Conservation (phyloP, 2,329 filamentous ascomycete genomes). For the Monosporascus sp. region DNA sequence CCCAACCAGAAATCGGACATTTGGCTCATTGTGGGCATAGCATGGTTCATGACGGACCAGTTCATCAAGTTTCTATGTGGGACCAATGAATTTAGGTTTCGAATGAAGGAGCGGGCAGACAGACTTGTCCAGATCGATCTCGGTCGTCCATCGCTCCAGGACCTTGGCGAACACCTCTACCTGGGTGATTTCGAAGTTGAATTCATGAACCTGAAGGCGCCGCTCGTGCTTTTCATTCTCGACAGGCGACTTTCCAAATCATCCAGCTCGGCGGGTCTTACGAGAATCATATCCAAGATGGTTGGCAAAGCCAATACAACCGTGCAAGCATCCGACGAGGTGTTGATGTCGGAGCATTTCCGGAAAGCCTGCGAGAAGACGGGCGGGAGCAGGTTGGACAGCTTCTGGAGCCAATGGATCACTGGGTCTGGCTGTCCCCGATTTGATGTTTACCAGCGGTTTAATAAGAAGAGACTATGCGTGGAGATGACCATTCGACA, state of each 20-base stretch:
- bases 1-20: conserved; percentile 74
- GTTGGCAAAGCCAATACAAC: conserved; percentile 77
- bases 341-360: conserved; percentile 72
- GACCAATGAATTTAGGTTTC: conserved; percentile 90
- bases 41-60: conserved; percentile 90
- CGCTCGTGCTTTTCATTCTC: conserved; percentile 86
- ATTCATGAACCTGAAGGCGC: conserved; percentile 86
- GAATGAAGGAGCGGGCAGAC: conserved; percentile 81
- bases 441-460: conserved; percentile 80
- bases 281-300: conserved; percentile 78
- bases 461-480: conserved; percentile 96
- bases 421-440: conserved; percentile 81
- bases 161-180: conserved; percentile 71
- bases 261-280: conserved; percentile 76
- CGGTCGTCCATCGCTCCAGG: conserved; percentile 73
- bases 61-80: conserved; percentile 89
- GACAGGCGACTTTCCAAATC: conserved; percentile 88
- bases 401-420: conserved; percentile 93
- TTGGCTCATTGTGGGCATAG: conserved; percentile 86
- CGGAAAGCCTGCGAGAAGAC: conserved; percentile 81
- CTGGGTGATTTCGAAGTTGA: conserved; percentile 82
- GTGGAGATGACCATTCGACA: conserved; percentile 89
- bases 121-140: conserved; percentile 76
- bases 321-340: conserved; percentile 56
- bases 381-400: conserved; percentile 78